Percentiles rank a stretch among this genome's conserved stretches.
phyloP scores from a whole-genome alignment of 228 moss, liverwort and hornwort genomes.

The Sphagnum magellanicum region DNA sequence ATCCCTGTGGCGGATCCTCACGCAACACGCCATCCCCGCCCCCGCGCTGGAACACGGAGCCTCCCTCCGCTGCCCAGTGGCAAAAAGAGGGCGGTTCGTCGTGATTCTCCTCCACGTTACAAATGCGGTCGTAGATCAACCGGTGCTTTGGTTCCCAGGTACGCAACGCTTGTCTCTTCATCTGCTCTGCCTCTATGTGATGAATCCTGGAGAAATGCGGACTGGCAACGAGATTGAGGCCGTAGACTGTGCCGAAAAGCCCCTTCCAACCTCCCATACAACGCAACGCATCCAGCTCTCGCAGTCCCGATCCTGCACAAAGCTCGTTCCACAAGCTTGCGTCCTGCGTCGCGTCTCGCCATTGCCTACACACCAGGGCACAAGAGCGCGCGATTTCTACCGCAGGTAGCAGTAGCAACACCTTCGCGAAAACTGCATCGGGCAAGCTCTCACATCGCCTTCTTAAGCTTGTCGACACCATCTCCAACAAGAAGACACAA shows the following conservation, averaged over 20 bases:
- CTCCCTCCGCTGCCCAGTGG: slow-evolving; percentile 61
- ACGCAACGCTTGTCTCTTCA: slow-evolving; percentile 28
- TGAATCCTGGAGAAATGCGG: slow-evolving; percentile 62
- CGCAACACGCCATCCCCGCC: slow-evolving; percentile 71
- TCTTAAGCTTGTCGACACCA: too few species aligned
- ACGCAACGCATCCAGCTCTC: slow-evolving; percentile 37
- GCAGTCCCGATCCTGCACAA: slow-evolving; percentile 47
- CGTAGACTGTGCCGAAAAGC: slow-evolving; percentile 57
- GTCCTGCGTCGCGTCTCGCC: slow-evolving; percentile 39
- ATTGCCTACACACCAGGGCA: slow-evolving; percentile 62
- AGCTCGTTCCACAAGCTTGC: slow-evolving; percentile 53
- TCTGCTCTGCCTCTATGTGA: slow-evolving; percentile 30
- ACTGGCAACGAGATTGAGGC: slow-evolving; percentile 49
- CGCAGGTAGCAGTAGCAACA: slow-evolving; percentile 53
- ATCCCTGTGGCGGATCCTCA: slow-evolving; percentile 42
- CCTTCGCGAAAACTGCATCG: slow-evolving; percentile 42
- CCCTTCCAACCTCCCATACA: slow-evolving; percentile 54
- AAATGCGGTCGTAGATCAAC: slow-evolving; percentile 48
- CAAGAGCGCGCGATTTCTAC: slow-evolving; percentile 58
- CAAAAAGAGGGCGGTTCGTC: slow-evolving; percentile 60
- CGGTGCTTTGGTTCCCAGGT: slow-evolving; percentile 55
- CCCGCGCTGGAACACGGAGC: slow-evolving; percentile 66
- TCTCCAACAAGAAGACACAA: too few species aligned
- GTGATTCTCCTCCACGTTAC: slow-evolving; percentile 42
- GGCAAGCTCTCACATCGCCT: slow-evolving; percentile 35